A percentile compares a stretch with the other conserved stretches of the same genome.
Conservation (phyloP, 495 filamentous ascomycete species). For the Recurvomyces mirabilis region DNA sequence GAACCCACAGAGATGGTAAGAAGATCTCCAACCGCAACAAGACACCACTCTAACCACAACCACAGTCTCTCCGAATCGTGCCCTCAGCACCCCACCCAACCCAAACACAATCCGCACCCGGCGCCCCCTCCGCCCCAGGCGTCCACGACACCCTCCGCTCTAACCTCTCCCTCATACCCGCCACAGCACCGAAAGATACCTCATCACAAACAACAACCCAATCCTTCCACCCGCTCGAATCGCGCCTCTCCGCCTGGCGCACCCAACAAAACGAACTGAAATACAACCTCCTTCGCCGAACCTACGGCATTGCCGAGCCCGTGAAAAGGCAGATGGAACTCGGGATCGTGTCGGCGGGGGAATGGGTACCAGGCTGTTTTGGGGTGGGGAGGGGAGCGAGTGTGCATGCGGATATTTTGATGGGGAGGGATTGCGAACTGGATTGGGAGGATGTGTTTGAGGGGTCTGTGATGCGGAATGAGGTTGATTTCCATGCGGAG, state of each 20-base stretch:
- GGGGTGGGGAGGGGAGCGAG: constrained; percentile 18
- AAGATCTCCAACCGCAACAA: neutral
- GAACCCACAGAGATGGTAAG: too few species aligned
- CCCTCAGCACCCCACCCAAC: constrained; percentile 50
- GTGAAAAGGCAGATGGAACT: constrained; percentile 91
- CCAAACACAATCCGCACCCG: constrained; percentile 30
- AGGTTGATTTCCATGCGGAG: constrained; percentile 72
- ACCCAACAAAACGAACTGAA: constrained; percentile 74
- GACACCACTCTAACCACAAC: constrained; percentile 15
- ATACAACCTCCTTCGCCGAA: constrained; percentile 74
- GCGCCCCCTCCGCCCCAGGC: constrained; percentile 80
- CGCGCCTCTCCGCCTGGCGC: constrained; percentile 73
- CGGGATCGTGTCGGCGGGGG: constrained; percentile 58
- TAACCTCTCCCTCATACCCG: constrained; percentile 47
- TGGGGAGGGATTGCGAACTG: constrained; percentile 61
- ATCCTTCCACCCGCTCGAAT: constrained; percentile 80
- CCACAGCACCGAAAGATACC: constrained; percentile 30
- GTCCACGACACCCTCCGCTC: constrained; percentile 84
- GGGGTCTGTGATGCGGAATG: constrained; percentile 40
- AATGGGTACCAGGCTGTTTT: constrained; percentile 38
- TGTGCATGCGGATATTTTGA: constrained; percentile 60
- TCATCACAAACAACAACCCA: constrained; percentile 27
- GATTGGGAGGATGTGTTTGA: constrained; percentile 88
- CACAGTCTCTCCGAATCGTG: constrained; percentile 78
- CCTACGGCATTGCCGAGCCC: constrained; percentile 88